Conservation (phyloP, 208 protist genomes). For the Balamuthia mandrillaris region DNA sequence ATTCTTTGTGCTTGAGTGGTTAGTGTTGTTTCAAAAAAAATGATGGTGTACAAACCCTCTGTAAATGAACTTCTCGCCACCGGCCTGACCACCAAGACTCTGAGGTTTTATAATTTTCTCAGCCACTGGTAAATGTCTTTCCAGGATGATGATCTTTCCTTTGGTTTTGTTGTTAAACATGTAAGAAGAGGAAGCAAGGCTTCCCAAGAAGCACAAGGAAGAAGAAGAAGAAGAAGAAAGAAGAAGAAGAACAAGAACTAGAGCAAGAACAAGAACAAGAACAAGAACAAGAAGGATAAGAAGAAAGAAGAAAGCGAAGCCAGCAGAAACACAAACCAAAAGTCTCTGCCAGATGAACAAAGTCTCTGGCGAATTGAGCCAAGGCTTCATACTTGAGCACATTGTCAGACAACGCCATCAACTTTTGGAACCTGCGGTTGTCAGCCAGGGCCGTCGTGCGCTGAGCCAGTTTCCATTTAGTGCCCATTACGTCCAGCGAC, state of each 20-base stretch:
- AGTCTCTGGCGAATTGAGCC: not conserved
- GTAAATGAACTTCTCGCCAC: constrained; percentile 16
- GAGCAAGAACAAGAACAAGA: not conserved
- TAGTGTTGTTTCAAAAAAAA: not conserved
- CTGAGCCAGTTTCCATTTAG: no score
- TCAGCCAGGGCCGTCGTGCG: not conserved
- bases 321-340: not conserved
- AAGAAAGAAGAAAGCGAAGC: not conserved
- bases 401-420: not conserved
- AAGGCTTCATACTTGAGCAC: not conserved
- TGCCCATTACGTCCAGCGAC: no score
- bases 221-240: no score
- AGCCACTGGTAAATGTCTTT: not conserved
- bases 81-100: not conserved
- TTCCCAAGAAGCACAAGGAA: no score
- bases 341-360: not conserved
- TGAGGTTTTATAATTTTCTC: constrained; percentile 8
- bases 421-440: constrained; percentile 3
- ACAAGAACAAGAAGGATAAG: not conserved
- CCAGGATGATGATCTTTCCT: constrained; percentile 19
- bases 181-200: no score
- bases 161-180: not conserved
- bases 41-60: not conserved
- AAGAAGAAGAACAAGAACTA: no score
- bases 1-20: not conserved